Evolutionary conservation across 805 yeast species (phyloP), one percentile per base, ranked within the genome.

Genomic region (Myxozyma kluyveri): DNA sequence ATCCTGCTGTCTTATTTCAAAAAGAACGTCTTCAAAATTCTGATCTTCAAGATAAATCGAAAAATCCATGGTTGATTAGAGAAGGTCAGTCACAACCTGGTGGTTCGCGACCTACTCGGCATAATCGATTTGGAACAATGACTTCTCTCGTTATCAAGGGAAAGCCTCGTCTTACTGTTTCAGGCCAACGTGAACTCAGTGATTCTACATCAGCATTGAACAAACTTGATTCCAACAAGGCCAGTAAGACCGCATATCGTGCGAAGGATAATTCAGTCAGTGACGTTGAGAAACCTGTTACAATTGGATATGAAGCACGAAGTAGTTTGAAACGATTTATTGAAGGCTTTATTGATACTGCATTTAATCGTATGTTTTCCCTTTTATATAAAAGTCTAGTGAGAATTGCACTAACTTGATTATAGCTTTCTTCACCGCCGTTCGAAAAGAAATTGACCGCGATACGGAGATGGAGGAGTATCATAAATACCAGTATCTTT

Each of bases 51-150:
- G 32, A 47, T 9, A 9, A 9, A 29, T 29, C 33, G 33, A 47
- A 18, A 61, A 60, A 39, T 54, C 68, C 24, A 67, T 74, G 39
- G 78, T 75, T 19, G 65, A 24, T 87, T 5, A 70, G 88, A n/a
- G 70, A 72, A 1, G 76, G 76, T 48, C 97, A 91, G 63, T 73
- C 76, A 19, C 74, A 75, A 29, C 65, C 83, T 54, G 72, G 70
- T 37, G 64, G 67, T 31, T 75, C 81, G 44, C 72, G 73, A 7
- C 26, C 77, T 76, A 66, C 69, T 74, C 86, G 99, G 42, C 99
- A 91, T 65, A 90, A 93, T 2, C 76, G 96, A 47, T 91, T 91
- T 71, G 99, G 99, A 0, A 83, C 97, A 0, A 71, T 90, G 56
- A 68, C 89, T 9, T 83, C 95, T 1, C 74, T 91, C 27, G 81